These are phyloP conservation scores for Aristolochia fimbriata DNA, from an alignment of 164 flowering plant species.

Conservation along the genomic window DNA sequence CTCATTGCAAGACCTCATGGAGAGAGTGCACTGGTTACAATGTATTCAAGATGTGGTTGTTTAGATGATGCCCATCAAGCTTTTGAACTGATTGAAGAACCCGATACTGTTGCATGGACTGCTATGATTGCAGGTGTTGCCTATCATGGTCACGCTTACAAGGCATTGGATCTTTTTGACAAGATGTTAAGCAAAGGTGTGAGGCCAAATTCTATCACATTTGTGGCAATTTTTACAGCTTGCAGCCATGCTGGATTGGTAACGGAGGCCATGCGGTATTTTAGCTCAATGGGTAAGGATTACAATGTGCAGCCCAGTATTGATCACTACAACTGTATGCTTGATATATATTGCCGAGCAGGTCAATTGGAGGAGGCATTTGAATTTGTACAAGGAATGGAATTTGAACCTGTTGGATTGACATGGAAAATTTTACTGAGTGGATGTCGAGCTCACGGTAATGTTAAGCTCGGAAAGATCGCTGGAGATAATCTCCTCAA, in stretches of 20 bases:
- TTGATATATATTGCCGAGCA: conserved; percentile 45
- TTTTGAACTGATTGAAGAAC: conserved; percentile 30
- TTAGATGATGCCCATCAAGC: conserved; percentile 33
- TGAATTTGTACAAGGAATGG: conserved; percentile 30
- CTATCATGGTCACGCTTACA: conserved; percentile 39
- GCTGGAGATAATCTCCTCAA: conserved; percentile 32
- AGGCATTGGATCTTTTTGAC: conserved; percentile 35
- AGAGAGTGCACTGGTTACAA: conserved; percentile 46
- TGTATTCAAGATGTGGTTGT: conserved; percentile 52
- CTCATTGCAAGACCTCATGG: conserved; percentile 33
- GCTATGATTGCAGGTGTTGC: conserved; percentile 47
- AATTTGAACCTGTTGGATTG: conserved; percentile 38
- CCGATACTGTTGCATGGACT: conserved; percentile 54
- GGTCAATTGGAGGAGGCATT: conserved; percentile 40
- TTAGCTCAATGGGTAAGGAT: conserved; percentile 31
- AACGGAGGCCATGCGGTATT: conserved; percentile 25
- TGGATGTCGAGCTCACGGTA: conserved; percentile 36
- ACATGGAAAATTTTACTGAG: conserved; percentile 47
- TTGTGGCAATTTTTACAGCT: conserved; percentile 37
- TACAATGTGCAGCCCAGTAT: conserved; percentile 38
- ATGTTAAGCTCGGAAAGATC: conserved; percentile 34
- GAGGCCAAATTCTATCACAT: conserved; percentile 37
- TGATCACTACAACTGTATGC: conserved; percentile 49
- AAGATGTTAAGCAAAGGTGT: conserved; percentile 32
- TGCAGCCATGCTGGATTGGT: conserved; percentile 52